Percentiles rank a stretch among this genome's conserved stretches.
Evolutionary conservation across 257 asterid genomes (phyloP).

Genomic region (Lycium ferocissimum): DNA sequence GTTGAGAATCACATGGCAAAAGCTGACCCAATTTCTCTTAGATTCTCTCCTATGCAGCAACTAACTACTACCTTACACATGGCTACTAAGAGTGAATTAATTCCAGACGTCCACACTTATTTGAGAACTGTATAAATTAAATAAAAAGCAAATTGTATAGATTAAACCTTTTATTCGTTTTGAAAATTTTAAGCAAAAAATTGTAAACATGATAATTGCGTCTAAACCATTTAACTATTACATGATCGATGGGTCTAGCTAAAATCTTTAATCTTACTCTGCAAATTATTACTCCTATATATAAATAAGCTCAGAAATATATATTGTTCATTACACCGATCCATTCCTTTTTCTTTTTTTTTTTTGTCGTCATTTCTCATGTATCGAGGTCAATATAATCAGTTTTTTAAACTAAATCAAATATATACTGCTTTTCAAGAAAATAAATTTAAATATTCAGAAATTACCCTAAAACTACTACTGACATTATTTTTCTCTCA

Average conservation of each 20-base stretch:
- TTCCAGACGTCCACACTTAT: not conserved
- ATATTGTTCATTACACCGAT: too few species aligned
- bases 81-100: not conserved
- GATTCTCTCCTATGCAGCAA: constrained; percentile 25
- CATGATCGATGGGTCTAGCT: too few species aligned
- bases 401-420: not conserved
- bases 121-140: not conserved
- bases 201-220: too few species aligned
- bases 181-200: too few species aligned
- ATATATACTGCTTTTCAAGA: not conserved
- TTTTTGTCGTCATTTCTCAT: not conserved
- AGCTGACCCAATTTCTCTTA: constrained; percentile 26
- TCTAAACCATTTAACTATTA: too few species aligned
- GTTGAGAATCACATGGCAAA: constrained; percentile 26
- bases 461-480: not conserved
- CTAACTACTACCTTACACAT: not conserved
- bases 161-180: too few species aligned
- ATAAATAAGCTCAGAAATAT: too few species aligned
- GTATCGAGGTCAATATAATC: too few species aligned
- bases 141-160: too few species aligned
- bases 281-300: too few species aligned
- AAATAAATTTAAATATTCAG: not conserved
- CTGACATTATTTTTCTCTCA: not conserved
- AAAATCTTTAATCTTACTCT: too few species aligned
- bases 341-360: too few species aligned